These are phyloP conservation scores for Wickerhamiella bombiphila DNA, from an alignment of 805 yeast species.

Conservation along the genomic window DNA sequence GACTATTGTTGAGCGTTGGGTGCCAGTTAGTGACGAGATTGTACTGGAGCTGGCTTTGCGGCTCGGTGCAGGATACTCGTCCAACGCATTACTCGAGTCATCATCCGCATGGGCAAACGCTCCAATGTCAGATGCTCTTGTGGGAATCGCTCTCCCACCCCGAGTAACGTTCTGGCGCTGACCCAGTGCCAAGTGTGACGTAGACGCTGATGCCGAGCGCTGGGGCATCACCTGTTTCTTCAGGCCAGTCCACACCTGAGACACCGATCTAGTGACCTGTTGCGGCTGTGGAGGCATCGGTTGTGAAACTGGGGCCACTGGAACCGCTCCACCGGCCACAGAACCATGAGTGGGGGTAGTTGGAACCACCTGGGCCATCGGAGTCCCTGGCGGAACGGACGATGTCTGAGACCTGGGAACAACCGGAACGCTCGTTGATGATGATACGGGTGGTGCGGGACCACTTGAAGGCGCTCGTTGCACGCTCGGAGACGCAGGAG, in stretches of 20 bases:
- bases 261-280: conserved; percentile 10
- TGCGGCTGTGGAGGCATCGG: background rate
- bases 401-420: no score
- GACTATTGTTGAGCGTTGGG: conserved; percentile 29
- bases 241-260: conserved; percentile 16
- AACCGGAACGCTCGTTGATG: no score
- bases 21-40: conserved; percentile 13
- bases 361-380: no score
- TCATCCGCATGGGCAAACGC: conserved; percentile 9
- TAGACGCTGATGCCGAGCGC: conserved; percentile 14
- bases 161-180: conserved; percentile 8
- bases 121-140: conserved; percentile 11
- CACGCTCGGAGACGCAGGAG: no score
- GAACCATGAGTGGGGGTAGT: no score
- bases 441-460: no score
- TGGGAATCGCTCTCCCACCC: conserved; percentile 20
- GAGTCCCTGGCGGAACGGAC: no score
- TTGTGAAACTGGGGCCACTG: background rate
- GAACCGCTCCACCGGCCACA: no score
- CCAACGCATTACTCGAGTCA: background rate
- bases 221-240: conserved; percentile 15
- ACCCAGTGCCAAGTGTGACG: background rate
- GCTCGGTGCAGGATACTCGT: conserved; percentile 6
- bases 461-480: no score
- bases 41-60: conserved; percentile 17